Evolutionary conservation across 441 rosid species (phyloP), one percentile per base, ranked within the genome.

Genomic region (Adansonia madagascariensis): DNA sequence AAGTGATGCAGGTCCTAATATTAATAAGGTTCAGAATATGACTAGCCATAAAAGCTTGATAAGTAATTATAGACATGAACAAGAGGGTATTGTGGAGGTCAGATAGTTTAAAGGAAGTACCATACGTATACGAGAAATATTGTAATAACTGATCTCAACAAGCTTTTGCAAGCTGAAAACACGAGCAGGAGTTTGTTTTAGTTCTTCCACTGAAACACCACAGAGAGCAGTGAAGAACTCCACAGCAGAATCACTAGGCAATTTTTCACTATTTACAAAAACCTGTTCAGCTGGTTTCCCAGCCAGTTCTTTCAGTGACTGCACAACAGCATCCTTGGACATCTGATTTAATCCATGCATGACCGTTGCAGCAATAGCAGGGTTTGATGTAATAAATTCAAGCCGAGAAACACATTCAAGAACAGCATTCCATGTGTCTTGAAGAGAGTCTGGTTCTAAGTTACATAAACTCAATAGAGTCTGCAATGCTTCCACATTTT

Each of bases 351-450:
- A 94, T 76, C 98, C 99, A 79, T 87, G 91, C 98, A 97, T 93
- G 59, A 97, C 98, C 81, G 97, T 91, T 83, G 97, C 97, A 80
- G 99, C 82, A 85, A 94, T 89, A 77, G 94, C 84, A 7, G 98
- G 98, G 78, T 98, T 94, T 77, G 99, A 91, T 10, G 94, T 82
- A 74, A 97, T 94, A 79, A 79, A 92, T 86, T 94, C 98, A 82
- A 97, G 98, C 82, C 98, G 95, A 79, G 99, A 93, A 81, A 94
- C 98, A 85, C 99, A 97, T 89, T 97, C 99, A 74, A 97, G 78
- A 79, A 97, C 97, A 63, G 98, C 98, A 89, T 97, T 97, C 99
- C 99, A 97, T 17, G 99, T 92, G 86, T 97, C 98, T 81, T 90
- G 99, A 82, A 97, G 97, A 81, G 94, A 88, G 77, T 84, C 93